phyloP scores from a whole-genome alignment of 352 stramenopile genomes.

The Pythium aquatile region DNA sequence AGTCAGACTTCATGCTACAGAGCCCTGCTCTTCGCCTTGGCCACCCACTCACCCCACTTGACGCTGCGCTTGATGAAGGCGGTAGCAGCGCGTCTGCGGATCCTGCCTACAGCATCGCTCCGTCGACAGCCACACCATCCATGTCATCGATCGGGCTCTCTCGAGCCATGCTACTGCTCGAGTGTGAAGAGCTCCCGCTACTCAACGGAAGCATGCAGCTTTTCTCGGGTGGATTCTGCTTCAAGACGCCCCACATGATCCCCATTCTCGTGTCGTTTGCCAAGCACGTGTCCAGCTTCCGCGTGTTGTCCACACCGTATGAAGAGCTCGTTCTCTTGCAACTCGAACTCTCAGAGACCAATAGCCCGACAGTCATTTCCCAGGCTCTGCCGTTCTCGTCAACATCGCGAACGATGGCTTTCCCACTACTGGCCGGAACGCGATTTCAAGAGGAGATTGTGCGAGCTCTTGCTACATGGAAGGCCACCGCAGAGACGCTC shows the following conservation, averaged over 20 bases:
- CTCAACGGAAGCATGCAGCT: slow-evolving; percentile 51
- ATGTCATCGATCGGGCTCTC: slow-evolving; percentile 25
- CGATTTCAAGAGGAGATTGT: slow-evolving; percentile 71
- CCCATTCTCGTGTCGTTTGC: slow-evolving; percentile 65
- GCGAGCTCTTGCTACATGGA: slow-evolving; percentile 53
- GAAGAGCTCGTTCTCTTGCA: slow-evolving; percentile 71
- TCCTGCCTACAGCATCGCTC: slow-evolving; percentile 20
- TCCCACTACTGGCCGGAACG: slow-evolving; percentile 58
- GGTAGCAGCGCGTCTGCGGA: not conserved
- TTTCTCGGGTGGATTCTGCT: slow-evolving; percentile 59
- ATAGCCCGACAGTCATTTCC: slow-evolving; percentile 23
- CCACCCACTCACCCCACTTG: slow-evolving; percentile 34
- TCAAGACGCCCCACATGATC: slow-evolving; percentile 51
- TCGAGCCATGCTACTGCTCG: slow-evolving; percentile 47
- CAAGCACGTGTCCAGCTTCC: slow-evolving; percentile 49
- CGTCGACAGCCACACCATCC: slow-evolving; percentile 7
- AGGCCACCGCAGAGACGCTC: slow-evolving; percentile 36
- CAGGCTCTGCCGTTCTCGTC: slow-evolving; percentile 40
- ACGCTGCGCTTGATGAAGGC: slow-evolving; percentile 29
- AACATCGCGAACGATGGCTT: slow-evolving; percentile 30
- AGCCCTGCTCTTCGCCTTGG: slow-evolving; percentile 48
- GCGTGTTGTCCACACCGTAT: slow-evolving; percentile 42
- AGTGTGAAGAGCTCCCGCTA: slow-evolving; percentile 42
- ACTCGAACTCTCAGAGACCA: slow-evolving; percentile 37
- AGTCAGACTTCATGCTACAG: slow-evolving; percentile 70